Base-by-base conservation (phyloP, 2,329 filamentous ascomycete species). In the Metarhizium robertsii region DNA sequence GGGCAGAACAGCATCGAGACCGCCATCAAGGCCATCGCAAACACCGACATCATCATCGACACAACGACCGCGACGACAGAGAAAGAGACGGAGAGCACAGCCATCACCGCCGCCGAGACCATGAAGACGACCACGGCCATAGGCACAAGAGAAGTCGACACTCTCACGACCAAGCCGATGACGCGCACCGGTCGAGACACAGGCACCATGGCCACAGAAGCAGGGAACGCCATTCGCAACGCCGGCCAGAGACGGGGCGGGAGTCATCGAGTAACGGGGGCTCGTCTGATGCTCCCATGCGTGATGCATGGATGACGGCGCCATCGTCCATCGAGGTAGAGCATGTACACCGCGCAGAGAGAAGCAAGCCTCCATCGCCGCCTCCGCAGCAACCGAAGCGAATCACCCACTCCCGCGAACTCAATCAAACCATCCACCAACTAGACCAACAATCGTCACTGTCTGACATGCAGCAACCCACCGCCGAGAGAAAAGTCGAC, bases 281-380 rank as follows among this genome's bases (percentile, higher is more conserved):
- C 14, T 14, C 45, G 11, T 13, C 20, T 3, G 69, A 66, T 57
- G 66, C 71, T 1, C 64, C 85, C 36, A 79, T 85, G 61, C 83
- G 95, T 60, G 94, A 97, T 69, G 83, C 87, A 0, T 99, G 95
- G 92, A 99, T 99, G 94, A 86, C 91, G 57, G 87, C 87, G 0
- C 91, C 92, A 0, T 89, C 88, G 0, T 84, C 86, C 0, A 73
- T 95, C 40, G 86, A 92, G 53, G 77, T 97, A 56, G 92, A 97
- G 66, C 96, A 95, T 67, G 79, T 90, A 52, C 81, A 88, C 65
- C 78, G 81, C 58, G 75, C 73, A 4, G 71, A 72, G 1, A 52
- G 54, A 4, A 78, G 79, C 58, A 83, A 83, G 58, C 68, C 73
- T 6, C 84, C 84, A 61, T 74, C 74, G 42, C 75, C 72, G 18